Evolutionary conservation across 371 early-diverging fungal species (phyloP).

Genomic region (Amoeboaphelidium occidentale): DNA sequence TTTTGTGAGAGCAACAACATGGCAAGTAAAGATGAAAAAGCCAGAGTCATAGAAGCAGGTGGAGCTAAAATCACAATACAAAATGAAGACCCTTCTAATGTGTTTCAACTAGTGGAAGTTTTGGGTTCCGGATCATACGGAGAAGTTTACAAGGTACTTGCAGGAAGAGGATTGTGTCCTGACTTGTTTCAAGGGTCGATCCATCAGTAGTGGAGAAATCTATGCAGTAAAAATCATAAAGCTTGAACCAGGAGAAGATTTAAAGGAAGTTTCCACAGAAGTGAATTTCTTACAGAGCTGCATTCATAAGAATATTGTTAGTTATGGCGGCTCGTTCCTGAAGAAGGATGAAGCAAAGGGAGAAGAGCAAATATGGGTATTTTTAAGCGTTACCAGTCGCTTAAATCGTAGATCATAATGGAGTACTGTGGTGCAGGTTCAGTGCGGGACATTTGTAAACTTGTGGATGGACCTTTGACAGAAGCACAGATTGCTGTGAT

Average conservation of each 20-base stretch:
- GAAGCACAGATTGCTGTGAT: conserved; percentile 18
- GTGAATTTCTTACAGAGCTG: conserved; percentile 26
- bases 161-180: not conserved
- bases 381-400: not conserved
- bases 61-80: not conserved
- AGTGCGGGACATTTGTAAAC: conserved; percentile 19
- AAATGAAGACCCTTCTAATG: not conserved
- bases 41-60: too few relatives aligned
- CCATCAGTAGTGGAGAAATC: conserved; percentile 5
- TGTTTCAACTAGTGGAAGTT: not conserved
- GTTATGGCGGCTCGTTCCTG: conserved; percentile 23
- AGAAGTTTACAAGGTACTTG: not conserved
- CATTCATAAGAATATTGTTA: conserved; percentile 18
- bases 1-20: too few relatives aligned
- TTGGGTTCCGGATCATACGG: not conserved
- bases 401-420: conserved; percentile 17
- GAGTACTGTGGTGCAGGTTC: conserved; percentile 26
- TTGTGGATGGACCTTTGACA: conserved; percentile 10
- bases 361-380: conserved; percentile 20
- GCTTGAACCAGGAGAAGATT: conserved; percentile 24
- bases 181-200: conserved; percentile 7
- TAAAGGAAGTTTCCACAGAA: conserved; percentile 25
- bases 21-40: too few relatives aligned
- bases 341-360: conserved; percentile 18
- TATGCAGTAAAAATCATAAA: conserved; percentile 25